A percentile compares a stretch with the other conserved stretches of the same genome.
These are phyloP conservation scores for Bipolaris oryzae DNA, from an alignment of 2,329 filamentous ascomycete genomes.

Conservation along the genomic window DNA sequence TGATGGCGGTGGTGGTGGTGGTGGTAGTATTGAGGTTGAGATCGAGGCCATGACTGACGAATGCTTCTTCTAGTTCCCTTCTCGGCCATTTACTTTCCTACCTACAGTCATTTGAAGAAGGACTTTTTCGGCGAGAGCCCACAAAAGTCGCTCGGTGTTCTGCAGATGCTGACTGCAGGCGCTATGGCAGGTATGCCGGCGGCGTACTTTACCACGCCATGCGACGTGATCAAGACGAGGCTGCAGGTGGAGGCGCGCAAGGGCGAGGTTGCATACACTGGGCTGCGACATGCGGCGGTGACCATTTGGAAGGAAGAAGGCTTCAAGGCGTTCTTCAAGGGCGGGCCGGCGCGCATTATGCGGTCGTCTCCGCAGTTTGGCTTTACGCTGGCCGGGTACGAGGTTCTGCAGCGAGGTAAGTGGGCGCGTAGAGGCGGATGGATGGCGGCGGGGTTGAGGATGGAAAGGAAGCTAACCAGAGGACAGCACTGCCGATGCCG, in stretches of 20 bases:
- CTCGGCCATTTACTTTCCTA: conserved; percentile 98
- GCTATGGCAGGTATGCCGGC: conserved; percentile 72
- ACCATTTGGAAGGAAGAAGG: conserved; percentile 91
- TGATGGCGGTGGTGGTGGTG: background rate
- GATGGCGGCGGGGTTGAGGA: background rate
- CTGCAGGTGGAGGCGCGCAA: conserved; percentile 97
- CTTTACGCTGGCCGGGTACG: conserved; percentile 94
- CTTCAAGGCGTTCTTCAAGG: conserved; percentile 97
- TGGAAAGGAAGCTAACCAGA: background rate
- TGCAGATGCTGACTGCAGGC: conserved; percentile 91
- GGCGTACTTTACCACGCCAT: conserved; percentile 90
- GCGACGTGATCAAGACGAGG: conserved; percentile 98
- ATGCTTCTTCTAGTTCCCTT: conserved; percentile 71
- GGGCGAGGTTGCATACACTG: conserved; percentile 87
- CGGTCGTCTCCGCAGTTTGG: conserved; percentile 97
- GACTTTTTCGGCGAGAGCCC: conserved; percentile 90
- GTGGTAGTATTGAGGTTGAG: no score
- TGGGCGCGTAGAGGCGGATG: background rate
- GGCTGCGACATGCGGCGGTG: conserved; percentile 80
- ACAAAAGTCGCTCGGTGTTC: conserved; percentile 84
- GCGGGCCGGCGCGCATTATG: conserved; percentile 91
- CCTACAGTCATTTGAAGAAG: conserved; percentile 91
- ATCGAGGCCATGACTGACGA: conserved; percentile 2
- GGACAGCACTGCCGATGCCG: conserved; percentile 72
- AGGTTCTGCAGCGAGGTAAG: conserved; percentile 74